Conservation (phyloP, 2,329 filamentous ascomycete genomes). For the Parasarocladium wereldwijsianum region DNA sequence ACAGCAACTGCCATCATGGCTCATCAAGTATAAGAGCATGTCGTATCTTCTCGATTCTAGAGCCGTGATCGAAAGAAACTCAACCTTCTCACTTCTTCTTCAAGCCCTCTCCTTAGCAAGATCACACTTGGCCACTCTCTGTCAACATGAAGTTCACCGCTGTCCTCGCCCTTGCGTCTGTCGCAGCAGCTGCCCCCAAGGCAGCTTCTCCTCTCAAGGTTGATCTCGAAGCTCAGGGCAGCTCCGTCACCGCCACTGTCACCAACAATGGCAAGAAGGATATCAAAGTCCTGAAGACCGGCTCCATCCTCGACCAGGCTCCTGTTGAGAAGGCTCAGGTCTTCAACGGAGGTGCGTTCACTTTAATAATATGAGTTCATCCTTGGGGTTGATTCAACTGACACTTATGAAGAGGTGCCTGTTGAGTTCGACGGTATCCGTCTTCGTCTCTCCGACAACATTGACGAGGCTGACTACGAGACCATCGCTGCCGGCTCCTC, state of each 20-base stretch:
- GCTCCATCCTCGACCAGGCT: conserved; percentile 29
- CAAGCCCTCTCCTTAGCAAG: too few species aligned
- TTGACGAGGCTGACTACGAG: conserved; percentile 29
- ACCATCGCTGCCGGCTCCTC: conserved; percentile 27
- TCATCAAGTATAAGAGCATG: too few species aligned
- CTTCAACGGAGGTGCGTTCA: conserved; percentile 21
- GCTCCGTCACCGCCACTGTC: conserved; percentile 31
- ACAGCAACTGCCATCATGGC: too few species aligned
- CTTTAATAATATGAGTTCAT: background rate
- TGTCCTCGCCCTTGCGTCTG: conserved; percentile 10
- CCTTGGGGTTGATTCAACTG: background rate
- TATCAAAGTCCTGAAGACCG: conserved; percentile 32
- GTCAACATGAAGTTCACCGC: conserved; percentile 6
- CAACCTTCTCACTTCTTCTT: too few species aligned
- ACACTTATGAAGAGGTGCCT: conserved; percentile 16
- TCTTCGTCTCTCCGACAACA: conserved; percentile 24
- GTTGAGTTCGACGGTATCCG: conserved; percentile 35
- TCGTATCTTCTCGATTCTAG: too few species aligned
- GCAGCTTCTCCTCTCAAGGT: conserved; percentile 17
- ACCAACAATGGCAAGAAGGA: conserved; percentile 30
- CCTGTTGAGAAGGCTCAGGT: conserved; percentile 33
- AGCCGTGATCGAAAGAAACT: too few species aligned
- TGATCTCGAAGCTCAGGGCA: conserved; percentile 26
- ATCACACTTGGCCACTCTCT: background rate
- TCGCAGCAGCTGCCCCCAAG: conserved; percentile 14